These are phyloP conservation scores for Centrapalus pauciflorus DNA, from an alignment of 129 eudicot species.

Conservation along the genomic window DNA sequence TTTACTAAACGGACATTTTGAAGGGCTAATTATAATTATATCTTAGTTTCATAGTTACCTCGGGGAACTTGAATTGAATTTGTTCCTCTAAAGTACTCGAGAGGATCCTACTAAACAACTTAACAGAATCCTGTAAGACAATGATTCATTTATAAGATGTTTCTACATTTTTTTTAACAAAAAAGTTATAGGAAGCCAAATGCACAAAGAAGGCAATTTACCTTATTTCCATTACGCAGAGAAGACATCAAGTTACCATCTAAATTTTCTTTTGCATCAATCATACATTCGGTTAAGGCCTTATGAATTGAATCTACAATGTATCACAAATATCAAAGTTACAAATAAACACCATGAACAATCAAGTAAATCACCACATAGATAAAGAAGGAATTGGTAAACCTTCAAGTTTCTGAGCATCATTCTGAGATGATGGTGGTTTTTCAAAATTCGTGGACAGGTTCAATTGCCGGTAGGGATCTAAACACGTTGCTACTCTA, in stretches of 20 bases:
- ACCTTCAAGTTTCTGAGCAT: slow-evolving; percentile 54
- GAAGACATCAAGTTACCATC: slow-evolving; percentile 53
- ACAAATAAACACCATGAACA: neutral
- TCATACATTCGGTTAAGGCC: slow-evolving; percentile 60
- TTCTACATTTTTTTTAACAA: neutral
- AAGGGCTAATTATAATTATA: neutral
- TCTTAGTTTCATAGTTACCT: slow-evolving; percentile 30
- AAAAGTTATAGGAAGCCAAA: neutral
- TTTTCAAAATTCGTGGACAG: slow-evolving; percentile 35
- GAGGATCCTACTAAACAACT: slow-evolving; percentile 46
- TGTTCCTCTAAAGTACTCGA: slow-evolving; percentile 63
- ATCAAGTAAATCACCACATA: neutral
- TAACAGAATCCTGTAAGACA: slow-evolving; percentile 50
- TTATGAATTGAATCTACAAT: slow-evolving; percentile 50
- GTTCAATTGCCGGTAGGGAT: slow-evolving; percentile 43
- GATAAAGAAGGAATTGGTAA: neutral
- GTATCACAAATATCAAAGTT: neutral
- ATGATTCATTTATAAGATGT: neutral
- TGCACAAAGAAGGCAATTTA: slow-evolving; percentile 20
- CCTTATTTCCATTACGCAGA: slow-evolving; percentile 55
- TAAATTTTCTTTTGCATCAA: slow-evolving; percentile 76
- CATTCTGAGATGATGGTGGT: slow-evolving; percentile 30
- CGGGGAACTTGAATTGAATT: slow-evolving; percentile 33
- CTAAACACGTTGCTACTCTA: slow-evolving; percentile 13
- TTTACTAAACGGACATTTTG: neutral